Conservation (phyloP, 495 filamentous ascomycete genomes). For the Tuber indicum region DNA sequence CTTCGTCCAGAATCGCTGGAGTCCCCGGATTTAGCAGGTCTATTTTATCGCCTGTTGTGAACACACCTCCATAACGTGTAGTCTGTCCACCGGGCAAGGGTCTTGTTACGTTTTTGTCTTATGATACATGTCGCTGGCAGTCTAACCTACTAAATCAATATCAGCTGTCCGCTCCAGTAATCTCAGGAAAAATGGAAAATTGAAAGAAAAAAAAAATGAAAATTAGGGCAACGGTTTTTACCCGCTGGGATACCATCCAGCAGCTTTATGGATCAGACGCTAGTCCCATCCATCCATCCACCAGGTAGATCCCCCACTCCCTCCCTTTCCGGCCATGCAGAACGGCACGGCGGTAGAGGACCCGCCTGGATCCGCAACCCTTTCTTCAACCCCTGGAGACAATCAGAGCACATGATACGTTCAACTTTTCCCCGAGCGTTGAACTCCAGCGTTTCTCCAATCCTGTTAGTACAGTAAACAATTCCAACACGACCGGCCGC, state of each 20-base stretch:
- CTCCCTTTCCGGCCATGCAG: not conserved
- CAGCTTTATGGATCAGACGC: not conserved
- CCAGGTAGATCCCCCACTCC: not conserved
- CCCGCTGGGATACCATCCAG: not conserved
- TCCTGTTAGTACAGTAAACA: not conserved
- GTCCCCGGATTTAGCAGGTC: not conserved
- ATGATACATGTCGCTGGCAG: not conserved
- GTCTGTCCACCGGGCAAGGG: not conserved
- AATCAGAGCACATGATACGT: not conserved
- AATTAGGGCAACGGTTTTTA: not conserved
- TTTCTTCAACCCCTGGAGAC: not conserved
- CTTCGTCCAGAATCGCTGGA: conserved; percentile 1
- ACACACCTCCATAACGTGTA: not conserved
- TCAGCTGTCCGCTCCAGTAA: not conserved
- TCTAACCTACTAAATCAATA: not conserved
- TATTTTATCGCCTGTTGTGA: not conserved
- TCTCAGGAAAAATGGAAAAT: not conserved
- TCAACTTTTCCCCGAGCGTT: not conserved
- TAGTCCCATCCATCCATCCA: not conserved
- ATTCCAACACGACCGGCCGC: not conserved
- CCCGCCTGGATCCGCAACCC: not conserved
- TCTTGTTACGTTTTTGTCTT: not conserved
- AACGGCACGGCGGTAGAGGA: not conserved
- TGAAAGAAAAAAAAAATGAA: not conserved
- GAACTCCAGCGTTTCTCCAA: not conserved